phyloP scores from a whole-genome alignment of 2,329 filamentous ascomycete genomes.

The Fusarium camptoceras region DNA sequence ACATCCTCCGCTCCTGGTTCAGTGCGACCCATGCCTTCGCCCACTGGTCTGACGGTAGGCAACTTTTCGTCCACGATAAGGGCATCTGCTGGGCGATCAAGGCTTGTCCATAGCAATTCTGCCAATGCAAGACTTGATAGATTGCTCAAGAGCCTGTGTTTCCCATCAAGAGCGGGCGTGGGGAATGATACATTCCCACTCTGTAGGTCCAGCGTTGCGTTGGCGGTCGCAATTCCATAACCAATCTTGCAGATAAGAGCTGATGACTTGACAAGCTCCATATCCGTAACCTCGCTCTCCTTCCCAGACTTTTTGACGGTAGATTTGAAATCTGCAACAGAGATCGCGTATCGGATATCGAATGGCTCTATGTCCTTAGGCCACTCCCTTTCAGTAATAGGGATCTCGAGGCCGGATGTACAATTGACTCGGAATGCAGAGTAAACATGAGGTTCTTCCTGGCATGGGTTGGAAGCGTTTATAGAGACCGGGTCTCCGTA shows the following conservation, averaged over 20 bases:
- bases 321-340: background rate
- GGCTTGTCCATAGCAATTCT: background rate
- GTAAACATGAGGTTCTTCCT: background rate
- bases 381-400: background rate
- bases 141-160: background rate
- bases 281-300: background rate
- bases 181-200: background rate
- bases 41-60: background rate
- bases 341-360: conserved; percentile 9
- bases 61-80: background rate
- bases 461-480: background rate
- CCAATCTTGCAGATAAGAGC: background rate
- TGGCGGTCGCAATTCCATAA: background rate
- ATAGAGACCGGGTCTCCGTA: background rate
- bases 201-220: background rate
- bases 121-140: background rate
- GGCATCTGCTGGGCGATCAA: background rate
- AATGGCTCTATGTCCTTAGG: background rate
- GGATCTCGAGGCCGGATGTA: background rate
- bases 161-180: background rate
- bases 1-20: background rate
- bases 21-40: accelerated
- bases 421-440: background rate
- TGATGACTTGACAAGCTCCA: background rate
- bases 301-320: too few relatives aligned